Base-by-base conservation (phyloP, 257 asterid species). In the Dorcoceras hygrometricum region DNA sequence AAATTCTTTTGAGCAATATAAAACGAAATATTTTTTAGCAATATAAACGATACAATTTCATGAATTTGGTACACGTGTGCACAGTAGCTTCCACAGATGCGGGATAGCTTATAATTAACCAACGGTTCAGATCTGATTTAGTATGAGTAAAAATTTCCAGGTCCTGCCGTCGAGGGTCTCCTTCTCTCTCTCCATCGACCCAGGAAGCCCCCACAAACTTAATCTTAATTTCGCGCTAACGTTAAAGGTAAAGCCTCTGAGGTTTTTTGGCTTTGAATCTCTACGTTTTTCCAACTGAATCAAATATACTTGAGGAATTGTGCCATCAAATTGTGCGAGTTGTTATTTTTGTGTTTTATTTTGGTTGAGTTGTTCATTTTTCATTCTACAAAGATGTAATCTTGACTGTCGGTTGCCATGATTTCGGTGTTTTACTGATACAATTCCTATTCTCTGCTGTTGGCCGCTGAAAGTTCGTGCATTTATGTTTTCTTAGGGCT, bases 401-500 rank as follows among this genome's bases (percentile, higher is more conserved):
- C 53, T 53, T 73, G 61, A 43, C 51, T 25, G 50, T 58, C 54
- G 60, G 36, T 55, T 68, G 23, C 1, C 23, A 22, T 23, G 57
- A 67, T 60, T 28, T 23, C 20, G 3, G 39, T 29, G 53, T 28
- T 65, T 69, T 56, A 29, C 39, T 46, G 59, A 11, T 24, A 43
- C 20, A 4, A 20, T 59, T 48, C 36, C 34, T 48, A 20, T 20
- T 36, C 26, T 29, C 46, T 55, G 64, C 43, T 57, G 16, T 46
- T 58, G 32, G 46, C 43, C 23, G 11, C 51, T 65, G 69, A 63
- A 53, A 62, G 39, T 64, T 57, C 66, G 8, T 46, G 34, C 34
- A 65, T 63, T 59, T 5, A 12, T 63, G 39, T 63, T 26, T 19
- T 22, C 23, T 65, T 65, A 46, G 71, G 68, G 68, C 1, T 69